Conservation (phyloP, 2,329 filamentous ascomycete genomes). For the Colletotrichum cereale region DNA sequence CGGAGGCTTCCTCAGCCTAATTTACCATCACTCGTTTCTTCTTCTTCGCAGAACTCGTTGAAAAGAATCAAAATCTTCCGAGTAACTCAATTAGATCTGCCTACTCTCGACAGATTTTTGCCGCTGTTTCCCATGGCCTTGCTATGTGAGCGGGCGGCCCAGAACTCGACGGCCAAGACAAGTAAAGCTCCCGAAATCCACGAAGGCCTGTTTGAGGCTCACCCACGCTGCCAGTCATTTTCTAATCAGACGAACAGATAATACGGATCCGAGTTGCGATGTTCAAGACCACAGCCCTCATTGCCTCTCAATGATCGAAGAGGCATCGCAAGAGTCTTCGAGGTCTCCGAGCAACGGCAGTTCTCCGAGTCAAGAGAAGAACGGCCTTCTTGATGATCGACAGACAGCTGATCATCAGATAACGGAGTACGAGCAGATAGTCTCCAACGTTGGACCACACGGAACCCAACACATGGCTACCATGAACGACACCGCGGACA, state of each 20-base stretch:
- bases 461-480: not conserved
- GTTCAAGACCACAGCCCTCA: slow-evolving; percentile 30
- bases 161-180: slow-evolving; percentile 10
- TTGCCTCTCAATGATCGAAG: slow-evolving; percentile 36
- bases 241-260: not conserved
- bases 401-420: not conserved
- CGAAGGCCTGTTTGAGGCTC: not conserved
- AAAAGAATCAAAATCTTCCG: not conserved
- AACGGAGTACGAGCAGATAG: slow-evolving; percentile 6
- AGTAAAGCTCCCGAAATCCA: slow-evolving; percentile 7
- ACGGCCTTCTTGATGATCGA: not conserved
- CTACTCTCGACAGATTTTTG: not conserved
- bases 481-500: slow-evolving; percentile 20
- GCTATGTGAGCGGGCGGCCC: not conserved
- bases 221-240: not conserved
- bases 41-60: not conserved
- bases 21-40: not conserved
- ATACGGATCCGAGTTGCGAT: not conserved
- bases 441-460: slow-evolving; percentile 32
- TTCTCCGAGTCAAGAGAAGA: not conserved
- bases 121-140: not conserved
- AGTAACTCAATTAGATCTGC: not conserved
- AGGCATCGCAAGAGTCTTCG: slow-evolving; percentile 24
- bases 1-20: too few species aligned
- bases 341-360: not conserved